Conservation (phyloP, 2,329 filamentous ascomycete genomes). For the Coleophoma cylindrospora region DNA sequence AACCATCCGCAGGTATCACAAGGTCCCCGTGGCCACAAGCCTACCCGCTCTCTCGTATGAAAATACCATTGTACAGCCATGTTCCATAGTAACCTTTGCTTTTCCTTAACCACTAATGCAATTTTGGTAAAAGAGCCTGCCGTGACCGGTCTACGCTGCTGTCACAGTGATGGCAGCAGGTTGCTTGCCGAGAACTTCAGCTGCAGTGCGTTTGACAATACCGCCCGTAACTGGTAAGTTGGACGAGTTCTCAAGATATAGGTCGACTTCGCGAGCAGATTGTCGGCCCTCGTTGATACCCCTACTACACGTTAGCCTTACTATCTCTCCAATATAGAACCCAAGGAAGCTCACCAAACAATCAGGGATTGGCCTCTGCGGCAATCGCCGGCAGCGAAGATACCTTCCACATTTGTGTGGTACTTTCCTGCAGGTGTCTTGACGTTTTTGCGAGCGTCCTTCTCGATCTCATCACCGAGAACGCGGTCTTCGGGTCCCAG, state of each 20-base stretch:
- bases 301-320: slow-evolving; percentile 42
- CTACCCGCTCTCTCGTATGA: too few relatives aligned
- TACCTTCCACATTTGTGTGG: slow-evolving; percentile 78
- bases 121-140: background rate
- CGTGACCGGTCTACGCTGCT: slow-evolving; percentile 16
- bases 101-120: background rate
- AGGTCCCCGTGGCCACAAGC: too few relatives aligned
- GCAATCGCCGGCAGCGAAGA: slow-evolving; percentile 94
- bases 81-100: background rate
- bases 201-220: slow-evolving; percentile 79
- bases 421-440: slow-evolving; percentile 89
- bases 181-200: slow-evolving; percentile 51
- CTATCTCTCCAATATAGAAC: background rate
- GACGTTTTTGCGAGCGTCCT: slow-evolving; percentile 90
- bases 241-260: slow-evolving; percentile 76
- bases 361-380: slow-evolving; percentile 92
- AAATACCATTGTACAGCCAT: background rate
- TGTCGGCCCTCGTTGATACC: slow-evolving; percentile 97
- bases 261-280: slow-evolving; percentile 85
- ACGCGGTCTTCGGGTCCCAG: slow-evolving; percentile 86
- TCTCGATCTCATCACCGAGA: slow-evolving; percentile 82
- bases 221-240: slow-evolving; percentile 86
- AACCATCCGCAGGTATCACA: background rate
- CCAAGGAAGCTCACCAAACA: slow-evolving; percentile 66
- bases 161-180: slow-evolving; percentile 14